Conservation (phyloP, 331 rosid species). For the Quercus lobata region DNA sequence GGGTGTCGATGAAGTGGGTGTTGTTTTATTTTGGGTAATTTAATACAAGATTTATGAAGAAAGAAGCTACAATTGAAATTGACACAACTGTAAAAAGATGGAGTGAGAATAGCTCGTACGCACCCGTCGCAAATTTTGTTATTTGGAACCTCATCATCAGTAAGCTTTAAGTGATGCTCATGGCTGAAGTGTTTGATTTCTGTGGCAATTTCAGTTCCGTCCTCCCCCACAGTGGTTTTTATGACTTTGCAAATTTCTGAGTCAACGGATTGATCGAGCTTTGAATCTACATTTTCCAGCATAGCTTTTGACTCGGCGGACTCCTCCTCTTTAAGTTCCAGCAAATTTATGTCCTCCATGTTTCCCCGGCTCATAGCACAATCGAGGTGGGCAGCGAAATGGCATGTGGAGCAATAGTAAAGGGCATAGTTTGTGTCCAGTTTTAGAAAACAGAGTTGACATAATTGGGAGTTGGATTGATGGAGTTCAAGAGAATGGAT, state of each 20-base stretch:
- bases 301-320: no score
- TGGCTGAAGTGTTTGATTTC: neutral
- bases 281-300: no score
- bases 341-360: neutral
- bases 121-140: neutral
- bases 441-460: neutral
- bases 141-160: neutral
- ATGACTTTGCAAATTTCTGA: neutral
- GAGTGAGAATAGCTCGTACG: neutral
- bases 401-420: neutral
- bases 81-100: neutral
- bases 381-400: neutral
- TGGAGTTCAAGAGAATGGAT: neutral
- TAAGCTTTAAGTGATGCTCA: neutral
- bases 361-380: neutral
- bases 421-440: neutral
- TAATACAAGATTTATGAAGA: neutral
- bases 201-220: neutral
- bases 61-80: neutral
- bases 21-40: no score
- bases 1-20: no score
- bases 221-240: neutral
- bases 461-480: neutral
- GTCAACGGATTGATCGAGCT: neutral
- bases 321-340: neutral